phyloP scores from a whole-genome alignment of 805 yeast species.

The Yamadazyma phyllophila region DNA sequence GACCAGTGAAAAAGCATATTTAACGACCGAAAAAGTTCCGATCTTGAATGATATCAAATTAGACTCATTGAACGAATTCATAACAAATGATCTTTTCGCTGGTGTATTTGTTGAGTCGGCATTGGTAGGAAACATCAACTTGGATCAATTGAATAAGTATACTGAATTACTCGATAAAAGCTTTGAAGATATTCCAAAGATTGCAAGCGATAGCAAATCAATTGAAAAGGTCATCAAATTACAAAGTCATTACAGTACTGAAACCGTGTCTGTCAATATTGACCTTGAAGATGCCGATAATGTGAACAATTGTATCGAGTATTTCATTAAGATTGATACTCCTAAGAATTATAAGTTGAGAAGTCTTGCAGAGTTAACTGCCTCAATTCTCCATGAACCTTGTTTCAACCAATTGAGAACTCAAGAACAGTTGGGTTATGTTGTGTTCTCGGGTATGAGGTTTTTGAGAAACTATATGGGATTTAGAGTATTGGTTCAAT shows the following conservation, averaged over 20 bases:
- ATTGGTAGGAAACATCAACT: slow-evolving; percentile 67
- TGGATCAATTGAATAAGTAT: slow-evolving; percentile 41
- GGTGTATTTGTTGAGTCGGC: slow-evolving; percentile 69
- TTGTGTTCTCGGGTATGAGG: slow-evolving; percentile 77
- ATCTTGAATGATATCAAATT: slow-evolving; percentile 44
- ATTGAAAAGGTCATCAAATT: slow-evolving; percentile 19
- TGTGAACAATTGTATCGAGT: slow-evolving; percentile 81
- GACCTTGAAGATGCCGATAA: slow-evolving; percentile 33
- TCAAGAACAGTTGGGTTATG: slow-evolving; percentile 92
- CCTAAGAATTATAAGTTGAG: slow-evolving; percentile 26
- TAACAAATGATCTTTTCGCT: slow-evolving; percentile 44
- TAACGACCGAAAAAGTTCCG: slow-evolving; percentile 56
- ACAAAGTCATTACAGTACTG: slow-evolving; percentile 37
- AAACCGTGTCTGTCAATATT: slow-evolving; percentile 7
- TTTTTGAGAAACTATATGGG: slow-evolving; percentile 72
- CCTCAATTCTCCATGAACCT: slow-evolving; percentile 79
- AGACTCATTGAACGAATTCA: slow-evolving; percentile 50
- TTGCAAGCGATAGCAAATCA: slow-evolving; percentile 36
- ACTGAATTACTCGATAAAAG: slow-evolving; percentile 16
- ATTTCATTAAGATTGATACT: slow-evolving; percentile 65
- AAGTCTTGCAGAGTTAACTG: slow-evolving; percentile 60
- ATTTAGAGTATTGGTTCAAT: slow-evolving; percentile 73
- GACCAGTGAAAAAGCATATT: slow-evolving; percentile 71
- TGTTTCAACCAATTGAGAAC: slow-evolving; percentile 88
- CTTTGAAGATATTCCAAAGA: slow-evolving; percentile 22